Evolutionary conservation across 306 rosid species (phyloP).

Genomic region (Castanopsis chinensis): DNA sequence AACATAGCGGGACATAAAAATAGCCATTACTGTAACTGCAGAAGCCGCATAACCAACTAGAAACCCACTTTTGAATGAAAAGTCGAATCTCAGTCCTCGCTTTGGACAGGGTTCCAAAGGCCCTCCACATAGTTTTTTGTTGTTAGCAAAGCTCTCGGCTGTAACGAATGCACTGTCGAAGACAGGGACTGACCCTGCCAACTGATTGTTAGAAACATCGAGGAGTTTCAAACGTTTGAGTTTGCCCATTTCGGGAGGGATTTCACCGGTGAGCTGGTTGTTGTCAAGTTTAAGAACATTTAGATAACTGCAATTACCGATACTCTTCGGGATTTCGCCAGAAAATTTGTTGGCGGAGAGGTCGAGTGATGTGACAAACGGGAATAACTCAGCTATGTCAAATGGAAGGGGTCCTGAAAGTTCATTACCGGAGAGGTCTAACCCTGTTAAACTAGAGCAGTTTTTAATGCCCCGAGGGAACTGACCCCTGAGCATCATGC

Average conservation of each 20-base stretch:
- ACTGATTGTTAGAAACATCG: slow-evolving; percentile 48
- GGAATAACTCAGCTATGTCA: slow-evolving; percentile 20
- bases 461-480: slow-evolving; percentile 51
- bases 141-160: no score
- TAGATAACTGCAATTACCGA: slow-evolving; percentile 51
- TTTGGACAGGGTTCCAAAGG: no score
- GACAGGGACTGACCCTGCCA: slow-evolving; percentile 53
- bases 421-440: slow-evolving; percentile 67
- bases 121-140: no score
- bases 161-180: not conserved
- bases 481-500: slow-evolving; percentile 70
- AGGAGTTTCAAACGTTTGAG: slow-evolving; percentile 42
- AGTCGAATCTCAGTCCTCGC: no score
- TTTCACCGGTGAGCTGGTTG: slow-evolving; percentile 58
- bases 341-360: slow-evolving; percentile 66
- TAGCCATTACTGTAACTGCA: no score
- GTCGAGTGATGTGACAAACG: slow-evolving; percentile 43
- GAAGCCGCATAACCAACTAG: no score
- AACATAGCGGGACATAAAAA: no score
- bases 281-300: slow-evolving; percentile 58
- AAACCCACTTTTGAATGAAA: no score
- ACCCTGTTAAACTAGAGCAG: slow-evolving; percentile 67
- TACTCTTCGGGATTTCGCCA: slow-evolving; percentile 43
- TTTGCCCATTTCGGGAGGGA: slow-evolving; percentile 42
- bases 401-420: slow-evolving; percentile 53